phyloP scores from a whole-genome alignment of 208 protist genomes.

The Herpetomonas samuelpessoai region DNA sequence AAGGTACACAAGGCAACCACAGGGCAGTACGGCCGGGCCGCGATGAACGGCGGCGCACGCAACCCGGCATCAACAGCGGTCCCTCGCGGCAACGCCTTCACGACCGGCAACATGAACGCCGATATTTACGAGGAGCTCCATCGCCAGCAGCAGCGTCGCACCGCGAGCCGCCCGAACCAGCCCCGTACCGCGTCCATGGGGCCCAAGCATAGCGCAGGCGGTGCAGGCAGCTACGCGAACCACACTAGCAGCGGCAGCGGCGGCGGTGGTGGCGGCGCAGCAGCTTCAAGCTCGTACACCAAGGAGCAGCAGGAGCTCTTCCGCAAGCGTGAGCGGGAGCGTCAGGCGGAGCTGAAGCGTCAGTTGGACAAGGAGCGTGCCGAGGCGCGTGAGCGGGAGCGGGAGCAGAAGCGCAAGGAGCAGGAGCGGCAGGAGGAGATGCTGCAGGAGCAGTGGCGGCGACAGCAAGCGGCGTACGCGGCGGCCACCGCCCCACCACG shows the following conservation, averaged over 20 bases:
- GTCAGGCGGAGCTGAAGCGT: slow-evolving; percentile 43
- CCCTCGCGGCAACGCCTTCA: background rate
- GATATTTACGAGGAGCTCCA: slow-evolving; percentile 43
- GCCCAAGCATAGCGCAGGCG: background rate
- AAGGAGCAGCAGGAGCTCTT: slow-evolving; percentile 69
- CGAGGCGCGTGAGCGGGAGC: slow-evolving; percentile 49
- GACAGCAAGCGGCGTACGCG: slow-evolving; percentile 25
- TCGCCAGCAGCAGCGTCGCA: slow-evolving; percentile 16
- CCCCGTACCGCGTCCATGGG: slow-evolving; percentile 2
- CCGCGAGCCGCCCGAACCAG: background rate
- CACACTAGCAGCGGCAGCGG: slow-evolving; percentile 9
- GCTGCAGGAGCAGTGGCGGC: slow-evolving; percentile 41
- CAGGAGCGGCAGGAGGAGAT: slow-evolving; percentile 44
- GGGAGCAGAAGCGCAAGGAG: slow-evolving; percentile 42
- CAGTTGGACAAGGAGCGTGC: slow-evolving; percentile 38
- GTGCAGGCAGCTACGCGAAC: slow-evolving; percentile 7
- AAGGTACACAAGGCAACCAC: slow-evolving; percentile 15
- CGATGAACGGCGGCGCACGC: background rate
- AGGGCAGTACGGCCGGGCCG: slow-evolving; percentile 17
- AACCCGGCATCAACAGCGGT: slow-evolving; percentile 1
- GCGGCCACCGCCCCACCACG: too few species aligned
- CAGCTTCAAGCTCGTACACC: slow-evolving; percentile 33
- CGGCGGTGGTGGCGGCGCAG: slow-evolving; percentile 1
- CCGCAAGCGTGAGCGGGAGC: slow-evolving; percentile 56
- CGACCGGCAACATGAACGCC: slow-evolving; percentile 3